Base-by-base conservation (phyloP, 83 land plant species). In the Thuja plicata region DNA sequence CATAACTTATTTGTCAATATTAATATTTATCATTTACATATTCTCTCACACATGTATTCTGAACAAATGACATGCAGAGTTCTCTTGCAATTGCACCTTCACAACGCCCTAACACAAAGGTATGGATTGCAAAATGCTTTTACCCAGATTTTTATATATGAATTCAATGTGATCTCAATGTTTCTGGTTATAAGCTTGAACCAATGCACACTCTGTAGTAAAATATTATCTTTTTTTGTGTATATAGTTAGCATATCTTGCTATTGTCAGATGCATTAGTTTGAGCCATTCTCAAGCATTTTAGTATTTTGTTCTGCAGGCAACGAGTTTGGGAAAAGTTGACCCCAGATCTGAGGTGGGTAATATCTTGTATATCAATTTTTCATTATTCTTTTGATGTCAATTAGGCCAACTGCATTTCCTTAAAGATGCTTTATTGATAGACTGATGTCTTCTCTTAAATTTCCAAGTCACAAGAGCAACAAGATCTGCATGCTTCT, bases 321-420 rank as follows among this genome's bases (percentile, higher is more conserved):
- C 70, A 55, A 19, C 11, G 27, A 55, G 13, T 52, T 34, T 3
- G 37, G 62, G 16, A 82, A 45, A 34, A 41, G 46, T 52, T 85
- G 87, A 85, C 32, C 62, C 66, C 4, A 85, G 87, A 85, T 85
- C 87, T 30, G 66, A 54, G 62, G 87, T 85, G 40, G 37, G 57
- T 52, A 52, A 32, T 55, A 85, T 85, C 40, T 52, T 78, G 40
- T 35, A 17, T 21, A 62, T 62, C 70, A 5, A 62, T 62, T 62
- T 62, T 6, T 6, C 8, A 21, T 62, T 21, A 60, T 40, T 82
- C 8, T 82, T 41, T 40, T 82, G n/a, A 82, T 82, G 50, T n/a
- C 12, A 19, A 81, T 40, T 0, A 32, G 32, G 34, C 76, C 12
- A n/a, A 8, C 2, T 30, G 78, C 78, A 57, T 15, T 57, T 57